Conservation (phyloP, 2,329 filamentous ascomycete species). For the Botrytis byssoidea region DNA sequence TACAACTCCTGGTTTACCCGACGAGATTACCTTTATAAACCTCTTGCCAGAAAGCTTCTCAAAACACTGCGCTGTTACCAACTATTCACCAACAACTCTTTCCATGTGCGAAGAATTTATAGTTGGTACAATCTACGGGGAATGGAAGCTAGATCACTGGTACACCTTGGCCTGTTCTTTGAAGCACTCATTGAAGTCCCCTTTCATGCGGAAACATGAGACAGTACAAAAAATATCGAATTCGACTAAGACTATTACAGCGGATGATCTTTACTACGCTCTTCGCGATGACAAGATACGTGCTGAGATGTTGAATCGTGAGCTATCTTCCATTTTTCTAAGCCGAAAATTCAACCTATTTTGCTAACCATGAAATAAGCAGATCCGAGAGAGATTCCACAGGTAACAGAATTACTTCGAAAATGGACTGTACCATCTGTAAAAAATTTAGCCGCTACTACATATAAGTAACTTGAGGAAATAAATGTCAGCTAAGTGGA, state of each 20-base stretch:
- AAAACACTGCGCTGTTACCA: no score
- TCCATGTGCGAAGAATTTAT: not conserved
- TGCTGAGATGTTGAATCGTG: not conserved
- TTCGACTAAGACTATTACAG: not conserved
- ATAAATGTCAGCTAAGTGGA: not conserved
- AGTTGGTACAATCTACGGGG: not conserved
- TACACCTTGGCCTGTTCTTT: not conserved
- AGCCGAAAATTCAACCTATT: rapidly evolving
- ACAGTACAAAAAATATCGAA: no score
- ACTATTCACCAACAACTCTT: not conserved
- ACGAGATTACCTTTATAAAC: not conserved
- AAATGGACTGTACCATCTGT: not conserved
- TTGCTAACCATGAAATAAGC: not conserved
- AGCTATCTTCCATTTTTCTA: not conserved
- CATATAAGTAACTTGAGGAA: not conserved
- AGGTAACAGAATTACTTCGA: no score
- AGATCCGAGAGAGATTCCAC: not conserved
- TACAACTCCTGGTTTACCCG: not conserved
- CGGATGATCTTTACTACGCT: not conserved
- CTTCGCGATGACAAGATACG: not conserved
- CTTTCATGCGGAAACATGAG: not conserved
- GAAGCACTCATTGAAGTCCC: not conserved
- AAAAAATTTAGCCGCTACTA: not conserved
- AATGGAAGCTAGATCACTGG: not conserved
- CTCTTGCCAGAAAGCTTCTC: not conserved